Conservation (phyloP, 306 rosid genomes). For the Cicer bijugum region DNA sequence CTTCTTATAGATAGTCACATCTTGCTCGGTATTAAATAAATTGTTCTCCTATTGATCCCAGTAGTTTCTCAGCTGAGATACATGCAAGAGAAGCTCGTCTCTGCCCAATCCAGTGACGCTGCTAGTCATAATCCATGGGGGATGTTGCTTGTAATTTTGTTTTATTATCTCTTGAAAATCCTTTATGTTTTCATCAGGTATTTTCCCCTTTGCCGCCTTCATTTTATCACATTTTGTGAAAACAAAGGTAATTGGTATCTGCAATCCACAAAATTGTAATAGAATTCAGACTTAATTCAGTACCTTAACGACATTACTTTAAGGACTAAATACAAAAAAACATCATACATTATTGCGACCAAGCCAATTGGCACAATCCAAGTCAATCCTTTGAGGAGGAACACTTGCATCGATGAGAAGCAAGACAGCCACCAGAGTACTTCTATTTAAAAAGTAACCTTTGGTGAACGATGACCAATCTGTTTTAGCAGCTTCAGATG, state of each 20-base stretch:
- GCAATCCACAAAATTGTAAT: conserved; percentile 40
- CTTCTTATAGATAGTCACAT: conserved; percentile 13
- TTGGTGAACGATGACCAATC: conserved; percentile 93
- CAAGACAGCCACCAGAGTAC: conserved; percentile 72
- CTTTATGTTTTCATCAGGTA: conserved; percentile 79
- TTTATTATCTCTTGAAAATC: conserved; percentile 76
- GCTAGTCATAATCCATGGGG: conserved; percentile 97
- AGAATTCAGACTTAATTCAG: conserved; percentile 12
- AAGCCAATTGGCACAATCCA: conserved; percentile 95
- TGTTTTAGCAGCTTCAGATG: conserved; percentile 72
- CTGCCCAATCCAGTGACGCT: conserved; percentile 86
- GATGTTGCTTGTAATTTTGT: conserved; percentile 70
- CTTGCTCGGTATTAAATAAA: conserved; percentile 17
- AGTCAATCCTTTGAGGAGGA: conserved; percentile 89
- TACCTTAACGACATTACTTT: conserved; percentile 17
- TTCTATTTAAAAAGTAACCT: conserved; percentile 86
- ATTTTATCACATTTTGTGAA: conserved; percentile 92
- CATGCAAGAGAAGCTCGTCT: conserved; percentile 84
- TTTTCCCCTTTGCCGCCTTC: conserved; percentile 72
- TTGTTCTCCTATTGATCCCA: conserved; percentile 71
- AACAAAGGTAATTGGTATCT: conserved; percentile 86
- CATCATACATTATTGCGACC: conserved; percentile 76
- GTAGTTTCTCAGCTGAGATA: conserved; percentile 85
- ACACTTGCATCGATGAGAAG: conserved; percentile 91
- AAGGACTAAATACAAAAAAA: conserved; percentile 14